Evolutionary conservation across 306 rosid genomes (phyloP).

Genomic region (Begonia fuchsioides): DNA sequence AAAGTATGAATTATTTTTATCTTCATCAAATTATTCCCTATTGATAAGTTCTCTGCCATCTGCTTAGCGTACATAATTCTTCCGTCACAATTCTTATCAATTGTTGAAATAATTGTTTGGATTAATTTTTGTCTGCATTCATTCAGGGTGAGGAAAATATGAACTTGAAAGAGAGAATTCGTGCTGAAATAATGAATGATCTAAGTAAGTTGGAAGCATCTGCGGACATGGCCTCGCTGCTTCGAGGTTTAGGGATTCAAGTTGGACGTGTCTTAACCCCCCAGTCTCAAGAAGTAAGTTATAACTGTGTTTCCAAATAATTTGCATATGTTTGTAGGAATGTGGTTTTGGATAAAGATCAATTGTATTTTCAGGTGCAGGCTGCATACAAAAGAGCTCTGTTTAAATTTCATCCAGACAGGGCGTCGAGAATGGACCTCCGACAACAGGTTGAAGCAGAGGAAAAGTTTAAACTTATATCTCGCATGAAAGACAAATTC

Average conservation of each 20-base stretch:
- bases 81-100: too few species aligned
- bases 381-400: constrained; percentile 44
- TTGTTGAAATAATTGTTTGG: too few species aligned
- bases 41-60: too few species aligned
- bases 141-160: constrained; percentile 67
- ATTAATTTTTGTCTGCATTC: background rate
- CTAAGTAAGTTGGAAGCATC: constrained; percentile 43
- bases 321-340: too few species aligned
- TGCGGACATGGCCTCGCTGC: constrained; percentile 83
- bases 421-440: constrained; percentile 40
- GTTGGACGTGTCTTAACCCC: constrained; percentile 42
- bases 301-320: background rate
- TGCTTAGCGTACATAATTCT: too few species aligned
- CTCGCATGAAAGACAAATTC: constrained; percentile 39
- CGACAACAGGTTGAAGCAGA: constrained; percentile 49
- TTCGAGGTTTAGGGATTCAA: constrained; percentile 65
- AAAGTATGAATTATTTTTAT: constrained; percentile 40
- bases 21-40: constrained; percentile 1
- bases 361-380: constrained; percentile 32
- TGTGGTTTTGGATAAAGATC: background rate
- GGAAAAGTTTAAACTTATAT: constrained; percentile 44
- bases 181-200: constrained; percentile 48
- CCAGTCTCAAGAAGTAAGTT: constrained; percentile 43
- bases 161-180: constrained; percentile 67
- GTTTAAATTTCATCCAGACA: constrained; percentile 46